phyloP scores from a whole-genome alignment of 2,329 filamentous ascomycete species.

The Pseudogymnoascus sp. region DNA sequence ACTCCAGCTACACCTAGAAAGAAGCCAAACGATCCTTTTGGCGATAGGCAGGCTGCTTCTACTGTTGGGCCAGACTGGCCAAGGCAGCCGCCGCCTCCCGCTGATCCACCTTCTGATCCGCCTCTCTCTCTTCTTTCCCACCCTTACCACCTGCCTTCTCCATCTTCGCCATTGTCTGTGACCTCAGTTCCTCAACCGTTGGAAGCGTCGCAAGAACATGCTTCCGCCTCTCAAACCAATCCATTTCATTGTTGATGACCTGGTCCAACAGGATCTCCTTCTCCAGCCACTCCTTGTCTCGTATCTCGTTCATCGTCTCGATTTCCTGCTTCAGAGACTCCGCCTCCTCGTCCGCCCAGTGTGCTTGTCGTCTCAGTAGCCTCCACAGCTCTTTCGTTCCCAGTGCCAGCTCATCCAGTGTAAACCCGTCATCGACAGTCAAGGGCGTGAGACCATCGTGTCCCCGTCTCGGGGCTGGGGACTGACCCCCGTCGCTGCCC shows the following conservation, averaged over 20 bases:
- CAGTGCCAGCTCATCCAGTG: slow-evolving; percentile 53
- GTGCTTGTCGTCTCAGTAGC: slow-evolving; percentile 54
- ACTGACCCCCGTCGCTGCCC: slow-evolving; percentile 44
- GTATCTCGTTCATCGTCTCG: slow-evolving; percentile 56
- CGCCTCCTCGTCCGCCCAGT: slow-evolving; percentile 64
- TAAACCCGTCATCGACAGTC: slow-evolving; percentile 51
- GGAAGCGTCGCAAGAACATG: slow-evolving; percentile 43
- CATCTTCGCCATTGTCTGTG: not conserved
- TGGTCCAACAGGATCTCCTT: slow-evolving; percentile 76
- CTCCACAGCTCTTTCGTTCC: slow-evolving; percentile 61
- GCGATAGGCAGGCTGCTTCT: not conserved
- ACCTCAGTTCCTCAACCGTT: not conserved
- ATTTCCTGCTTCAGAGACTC: slow-evolving; percentile 58
- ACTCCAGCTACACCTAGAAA: not conserved
- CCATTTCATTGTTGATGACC: slow-evolving; percentile 58
- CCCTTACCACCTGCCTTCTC: not conserved
- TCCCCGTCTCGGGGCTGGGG: not conserved
- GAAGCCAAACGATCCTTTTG: not conserved
- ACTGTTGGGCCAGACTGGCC: slow-evolving; percentile 4
- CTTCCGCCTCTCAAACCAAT: slow-evolving; percentile 54
- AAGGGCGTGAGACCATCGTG: slow-evolving; percentile 45
- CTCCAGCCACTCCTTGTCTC: slow-evolving; percentile 68
- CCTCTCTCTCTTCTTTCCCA: not conserved
- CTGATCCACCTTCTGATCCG: not conserved
- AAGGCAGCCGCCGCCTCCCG: not conserved